Conservation (phyloP, 2,329 filamentous ascomycete species). For the Cytospora piceicola region DNA sequence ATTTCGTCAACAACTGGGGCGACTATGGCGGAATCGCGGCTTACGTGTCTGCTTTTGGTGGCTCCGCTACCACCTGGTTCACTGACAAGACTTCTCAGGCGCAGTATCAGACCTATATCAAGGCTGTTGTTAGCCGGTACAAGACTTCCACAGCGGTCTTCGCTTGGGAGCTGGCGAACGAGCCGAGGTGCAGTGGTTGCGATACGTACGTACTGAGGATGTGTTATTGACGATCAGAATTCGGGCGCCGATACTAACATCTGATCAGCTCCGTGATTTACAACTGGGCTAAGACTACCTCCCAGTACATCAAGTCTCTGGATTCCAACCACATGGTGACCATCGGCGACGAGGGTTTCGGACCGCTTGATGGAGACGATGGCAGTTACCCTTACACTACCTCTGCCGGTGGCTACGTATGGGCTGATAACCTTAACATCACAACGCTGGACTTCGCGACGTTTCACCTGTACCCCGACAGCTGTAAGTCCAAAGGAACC, state of each 20-base stretch:
- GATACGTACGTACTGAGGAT: constrained; percentile 38
- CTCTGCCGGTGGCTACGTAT: constrained; percentile 54
- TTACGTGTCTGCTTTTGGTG: constrained; percentile 62
- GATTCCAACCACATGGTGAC: constrained; percentile 67
- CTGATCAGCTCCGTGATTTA: constrained; percentile 49
- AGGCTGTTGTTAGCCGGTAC: constrained; percentile 54
- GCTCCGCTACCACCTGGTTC: constrained; percentile 59
- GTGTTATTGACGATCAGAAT: no score
- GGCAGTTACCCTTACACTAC: constrained; percentile 56
- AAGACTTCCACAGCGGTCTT: constrained; percentile 52
- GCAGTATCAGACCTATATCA: constrained; percentile 59
- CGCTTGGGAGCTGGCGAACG: constrained; percentile 59
- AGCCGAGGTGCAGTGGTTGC: constrained; percentile 63
- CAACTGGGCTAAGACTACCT: constrained; percentile 61
- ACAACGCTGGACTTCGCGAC: constrained; percentile 58
- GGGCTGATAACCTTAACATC: constrained; percentile 54
- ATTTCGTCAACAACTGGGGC: constrained; percentile 70
- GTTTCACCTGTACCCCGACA: constrained; percentile 52
- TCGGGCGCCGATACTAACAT: constrained; percentile 8
- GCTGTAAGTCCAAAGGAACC: constrained; percentile 23
- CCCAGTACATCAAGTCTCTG: constrained; percentile 65
- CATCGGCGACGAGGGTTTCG: constrained; percentile 61
- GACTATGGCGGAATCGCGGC: constrained; percentile 69
- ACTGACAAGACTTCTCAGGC: constrained; percentile 55
- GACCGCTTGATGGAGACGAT: constrained; percentile 47